These are phyloP conservation scores for Yarrowia osloensis DNA, from an alignment of 805 yeast species.

Conservation along the genomic window DNA sequence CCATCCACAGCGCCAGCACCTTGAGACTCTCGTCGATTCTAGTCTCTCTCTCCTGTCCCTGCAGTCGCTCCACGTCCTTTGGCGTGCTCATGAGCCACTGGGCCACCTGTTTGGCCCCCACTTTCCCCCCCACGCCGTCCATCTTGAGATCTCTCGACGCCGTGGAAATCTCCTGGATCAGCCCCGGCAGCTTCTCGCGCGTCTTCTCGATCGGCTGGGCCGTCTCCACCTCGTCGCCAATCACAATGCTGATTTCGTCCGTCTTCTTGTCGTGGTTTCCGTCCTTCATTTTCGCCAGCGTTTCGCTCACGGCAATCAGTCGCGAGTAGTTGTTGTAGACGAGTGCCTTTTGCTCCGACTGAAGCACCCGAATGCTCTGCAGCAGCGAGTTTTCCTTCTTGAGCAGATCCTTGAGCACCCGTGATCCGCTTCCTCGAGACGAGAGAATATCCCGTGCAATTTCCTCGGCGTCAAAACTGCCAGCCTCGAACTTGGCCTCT, in stretches of 20 bases:
- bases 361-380: conserved; percentile 40
- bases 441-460: conserved; percentile 4
- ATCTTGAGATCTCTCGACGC: neutral
- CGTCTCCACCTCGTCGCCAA: neutral
- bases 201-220: neutral
- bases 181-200: neutral
- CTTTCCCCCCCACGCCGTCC: neutral
- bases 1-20: conserved; percentile 13
- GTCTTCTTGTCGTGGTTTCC: neutral
- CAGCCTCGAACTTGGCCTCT: conserved; percentile 13
- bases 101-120: conserved; percentile 9
- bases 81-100: conserved; percentile 16
- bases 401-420: conserved; percentile 36
- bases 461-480: conserved; percentile 23
- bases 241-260: neutral
- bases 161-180: conserved; percentile 1
- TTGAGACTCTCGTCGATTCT: conserved; percentile 2
- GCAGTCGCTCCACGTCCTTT: neutral
- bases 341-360: conserved; percentile 45
- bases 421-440: neutral
- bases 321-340: conserved; percentile 46
- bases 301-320: conserved; percentile 43
- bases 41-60: neutral
- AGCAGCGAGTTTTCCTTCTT: conserved; percentile 38
- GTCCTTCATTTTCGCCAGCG: conserved; percentile 38